Evolutionary conservation across 2,329 filamentous ascomycete species (phyloP), one percentile per base, ranked within the genome.

Genomic region (Fusarium sp.): DNA sequence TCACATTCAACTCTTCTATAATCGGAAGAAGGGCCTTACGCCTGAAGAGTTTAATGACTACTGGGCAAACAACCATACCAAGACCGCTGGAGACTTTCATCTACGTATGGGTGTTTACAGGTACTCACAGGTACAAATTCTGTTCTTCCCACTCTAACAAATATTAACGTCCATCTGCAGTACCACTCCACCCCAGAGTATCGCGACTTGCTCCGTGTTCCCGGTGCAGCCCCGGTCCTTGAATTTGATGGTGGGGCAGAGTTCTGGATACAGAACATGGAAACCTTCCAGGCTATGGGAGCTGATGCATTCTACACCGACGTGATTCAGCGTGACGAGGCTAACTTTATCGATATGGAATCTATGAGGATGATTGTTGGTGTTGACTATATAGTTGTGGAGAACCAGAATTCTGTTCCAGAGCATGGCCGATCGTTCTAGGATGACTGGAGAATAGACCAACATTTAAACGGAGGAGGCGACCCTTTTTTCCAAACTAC

Each of bases 51-150:
- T 62, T 6, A 62, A 41, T 1, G 31, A 20, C 0, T 62, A 62
- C 40, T 62, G 59, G 59, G 46, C 59, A 9, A 55, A 62, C 23
- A 62, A 62, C 23, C 57, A 62, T 4, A 62, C 57, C 10, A 62
- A 62, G 30, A 46, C 40, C 2, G 59, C 46, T 1, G 57, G 59
- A 12, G 40, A 62, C 18, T 62, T 62, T 15, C 59, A 62, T 40
- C 30, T 62, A 1, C 40, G 59, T 0, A 37, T 36, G 16, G 59
- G 59, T 0, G 40, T 62, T 2, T 55, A 62, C 20, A 62, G 40
- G 4, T 62, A 62, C 23, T 62, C 59, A 0, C 59, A 62, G 28
- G 59, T 55, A 16, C 4, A 2, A 1, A n/a, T 4, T 6, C 23
- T 20, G 20, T 20, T 20, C 20, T 4, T 20, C 20, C 3, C 9